Evolutionary conservation across 768 basidiomycete species (phyloP).

Genomic region (Lactarius pseudohatsudake): DNA sequence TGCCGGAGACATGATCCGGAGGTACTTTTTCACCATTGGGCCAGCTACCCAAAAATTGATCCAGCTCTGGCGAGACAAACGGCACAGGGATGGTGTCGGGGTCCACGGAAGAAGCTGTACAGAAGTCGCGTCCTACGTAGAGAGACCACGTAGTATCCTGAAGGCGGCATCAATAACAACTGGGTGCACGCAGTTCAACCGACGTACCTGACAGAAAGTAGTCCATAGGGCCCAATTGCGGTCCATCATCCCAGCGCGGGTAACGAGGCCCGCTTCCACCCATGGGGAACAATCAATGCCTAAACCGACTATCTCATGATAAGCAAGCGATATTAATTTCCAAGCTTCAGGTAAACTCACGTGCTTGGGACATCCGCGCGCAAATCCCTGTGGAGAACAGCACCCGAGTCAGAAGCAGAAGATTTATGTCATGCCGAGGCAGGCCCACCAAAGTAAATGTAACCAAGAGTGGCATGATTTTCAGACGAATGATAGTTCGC

Average conservation of each 20-base stretch:
- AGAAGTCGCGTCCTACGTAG: slow-evolving; percentile 63
- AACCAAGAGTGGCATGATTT: slow-evolving; percentile 45
- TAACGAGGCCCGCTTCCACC: slow-evolving; percentile 53
- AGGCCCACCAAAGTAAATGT: slow-evolving; percentile 42
- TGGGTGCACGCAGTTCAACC: neutral
- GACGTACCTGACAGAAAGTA: slow-evolving; percentile 50
- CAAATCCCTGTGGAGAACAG: slow-evolving; percentile 47
- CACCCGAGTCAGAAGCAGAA: neutral
- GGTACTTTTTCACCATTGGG: slow-evolving; percentile 36
- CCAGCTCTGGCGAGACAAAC: slow-evolving; percentile 49
- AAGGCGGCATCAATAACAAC: neutral
- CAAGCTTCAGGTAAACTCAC: slow-evolving; percentile 40
- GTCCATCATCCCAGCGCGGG: slow-evolving; percentile 52
- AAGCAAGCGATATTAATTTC: slow-evolving; percentile 2
- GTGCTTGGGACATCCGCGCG: slow-evolving; percentile 56
- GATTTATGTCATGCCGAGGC: slow-evolving; percentile 4
- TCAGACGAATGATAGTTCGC: slow-evolving; percentile 41
- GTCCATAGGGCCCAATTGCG: slow-evolving; percentile 63
- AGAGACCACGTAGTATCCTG: slow-evolving; percentile 66
- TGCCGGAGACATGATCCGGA: slow-evolving; percentile 25
- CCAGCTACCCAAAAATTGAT: slow-evolving; percentile 48
- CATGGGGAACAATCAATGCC: slow-evolving; percentile 56
- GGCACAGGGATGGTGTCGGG: slow-evolving; percentile 45
- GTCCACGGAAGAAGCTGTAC: slow-evolving; percentile 43
- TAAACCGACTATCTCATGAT: slow-evolving; percentile 47